Percentiles rank a stretch among this genome's conserved stretches.
phyloP scores from a whole-genome alignment of 331 rosid genomes.

The Stylosanthes scabra region DNA sequence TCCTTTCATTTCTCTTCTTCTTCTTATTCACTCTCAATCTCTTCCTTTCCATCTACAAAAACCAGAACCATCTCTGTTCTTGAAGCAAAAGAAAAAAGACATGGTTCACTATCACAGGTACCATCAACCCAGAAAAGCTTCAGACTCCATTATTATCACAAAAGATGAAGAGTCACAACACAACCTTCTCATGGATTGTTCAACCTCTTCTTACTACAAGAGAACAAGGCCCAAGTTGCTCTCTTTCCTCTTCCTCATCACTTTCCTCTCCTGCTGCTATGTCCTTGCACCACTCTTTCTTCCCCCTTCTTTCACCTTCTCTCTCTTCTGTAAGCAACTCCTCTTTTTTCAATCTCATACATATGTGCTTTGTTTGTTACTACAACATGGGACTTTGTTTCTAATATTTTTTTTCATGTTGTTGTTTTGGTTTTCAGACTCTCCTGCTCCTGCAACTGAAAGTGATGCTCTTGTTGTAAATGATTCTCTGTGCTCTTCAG shows the following conservation, averaged over 20 bases:
- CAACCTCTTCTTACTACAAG: slow-evolving; percentile 48
- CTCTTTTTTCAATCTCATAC: not conserved
- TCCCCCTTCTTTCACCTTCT: slow-evolving; percentile 39
- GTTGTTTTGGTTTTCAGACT: slow-evolving; percentile 49
- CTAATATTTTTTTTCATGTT: slow-evolving; percentile 20
- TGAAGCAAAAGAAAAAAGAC: not conserved
- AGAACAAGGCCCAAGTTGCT: slow-evolving; percentile 67
- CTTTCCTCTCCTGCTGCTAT: slow-evolving; percentile 65
- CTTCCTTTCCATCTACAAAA: not conserved
- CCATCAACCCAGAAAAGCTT: slow-evolving; percentile 55
- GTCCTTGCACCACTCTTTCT: slow-evolving; percentile 65
- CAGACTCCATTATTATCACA: slow-evolving; percentile 6
- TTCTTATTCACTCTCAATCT: not conserved
- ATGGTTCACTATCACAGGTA: slow-evolving; percentile 69
- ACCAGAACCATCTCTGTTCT: not conserved
- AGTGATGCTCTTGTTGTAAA: slow-evolving; percentile 41
- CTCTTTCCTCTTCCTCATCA: slow-evolving; percentile 59
- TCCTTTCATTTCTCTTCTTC: not conserved
- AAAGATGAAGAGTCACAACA: slow-evolving; percentile 69
- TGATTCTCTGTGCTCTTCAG: slow-evolving; percentile 60
- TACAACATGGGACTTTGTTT: not conserved
- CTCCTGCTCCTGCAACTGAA: slow-evolving; percentile 47
- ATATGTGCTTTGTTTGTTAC: not conserved
- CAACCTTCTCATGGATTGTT: slow-evolving; percentile 48
- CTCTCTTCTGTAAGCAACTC: slow-evolving; percentile 58